Evolutionary conservation across 148 eudicot species (phyloP), one percentile per base, ranked within the genome.

Genomic region (Spergularia marina): DNA sequence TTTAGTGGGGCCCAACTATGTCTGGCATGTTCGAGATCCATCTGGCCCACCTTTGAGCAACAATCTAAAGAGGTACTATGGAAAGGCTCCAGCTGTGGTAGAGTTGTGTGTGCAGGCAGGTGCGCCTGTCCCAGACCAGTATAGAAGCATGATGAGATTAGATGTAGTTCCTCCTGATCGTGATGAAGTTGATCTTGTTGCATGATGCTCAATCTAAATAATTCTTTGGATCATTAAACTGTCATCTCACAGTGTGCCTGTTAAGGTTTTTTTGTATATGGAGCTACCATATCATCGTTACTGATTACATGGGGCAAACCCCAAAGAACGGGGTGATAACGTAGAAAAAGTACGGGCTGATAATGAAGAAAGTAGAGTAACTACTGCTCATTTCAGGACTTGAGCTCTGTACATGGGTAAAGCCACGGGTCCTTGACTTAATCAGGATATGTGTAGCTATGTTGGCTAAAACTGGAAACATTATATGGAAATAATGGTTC

Each of bases 161-260:
- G 92, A 89, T 78, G 89, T 89, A 69, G 92, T 89, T 82, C 82
- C 88, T 82, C 92, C 90, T 68, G 86, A 73, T 75, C 82, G 83
- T 47, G 92, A 89, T 78, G 92, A 89, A 82, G 89, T 82, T 53
- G 89, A 89, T 83, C 89, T 89, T 76, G 92, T 89, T 80, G 87
- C 86, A 75, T 88, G 83, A 88, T 71, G 73, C 55, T 62, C 58
- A 34, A 34, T 21, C 17, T 16, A 18, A 59, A 21, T 7, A 25
- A 12, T 18, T 1, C 23, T 6, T 8, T 41, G 15, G 36, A 20
- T 17, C 51, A 53, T 15, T 7, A 54, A 51, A 41, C 44, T 39
- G 63, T 70, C 55, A 14, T 44, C 66, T 76, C 57, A 44, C 39
- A 12, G 17, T 34, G 49, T 39, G 44, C 74, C 17, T n/a, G 74